phyloP scores from a whole-genome alignment of 495 filamentous ascomycete genomes.

The Cairneyella variabilis region DNA sequence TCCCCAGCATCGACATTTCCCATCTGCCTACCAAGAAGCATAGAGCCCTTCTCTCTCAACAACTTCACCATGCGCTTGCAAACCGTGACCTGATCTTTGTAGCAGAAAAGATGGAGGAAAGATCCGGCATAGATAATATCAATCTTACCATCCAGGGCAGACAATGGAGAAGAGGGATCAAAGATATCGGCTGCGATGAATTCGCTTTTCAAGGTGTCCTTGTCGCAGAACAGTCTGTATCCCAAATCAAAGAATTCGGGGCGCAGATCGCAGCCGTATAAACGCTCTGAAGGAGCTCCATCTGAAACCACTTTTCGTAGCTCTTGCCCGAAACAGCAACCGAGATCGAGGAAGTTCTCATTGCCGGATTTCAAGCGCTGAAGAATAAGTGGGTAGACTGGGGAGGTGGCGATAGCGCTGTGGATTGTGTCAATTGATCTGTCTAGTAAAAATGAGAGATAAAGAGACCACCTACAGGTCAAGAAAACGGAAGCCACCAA shows the following conservation, averaged over 20 bases:
- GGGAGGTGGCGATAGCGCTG: slow-evolving; percentile 17
- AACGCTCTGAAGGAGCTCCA: slow-evolving; percentile 35
- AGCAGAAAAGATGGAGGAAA: slow-evolving; percentile 61
- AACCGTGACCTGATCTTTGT: slow-evolving; percentile 44
- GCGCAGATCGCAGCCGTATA: slow-evolving; percentile 45
- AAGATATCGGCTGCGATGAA: slow-evolving; percentile 54
- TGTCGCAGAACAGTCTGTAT: slow-evolving; percentile 48
- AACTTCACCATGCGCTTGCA: slow-evolving; percentile 44
- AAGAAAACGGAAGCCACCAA: slow-evolving; percentile 38
- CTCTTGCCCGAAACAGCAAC: slow-evolving; percentile 49
- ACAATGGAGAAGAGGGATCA: slow-evolving; percentile 33
- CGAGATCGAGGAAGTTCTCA: slow-evolving; percentile 40
- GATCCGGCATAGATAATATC: slow-evolving; percentile 52
- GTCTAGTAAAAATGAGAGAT: neutral
- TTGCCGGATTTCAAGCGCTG: slow-evolving; percentile 22
- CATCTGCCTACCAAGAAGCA: slow-evolving; percentile 46
- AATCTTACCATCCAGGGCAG: slow-evolving; percentile 38
- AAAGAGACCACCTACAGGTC: slow-evolving; percentile 27
- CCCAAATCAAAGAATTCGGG: slow-evolving; percentile 48
- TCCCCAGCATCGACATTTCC: slow-evolving; percentile 36
- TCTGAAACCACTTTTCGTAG: slow-evolving; percentile 40
- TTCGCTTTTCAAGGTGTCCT: slow-evolving; percentile 34
- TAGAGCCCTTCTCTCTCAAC: slow-evolving; percentile 37
- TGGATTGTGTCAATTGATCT: neutral
- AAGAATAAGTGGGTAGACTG: slow-evolving; percentile 5